These are phyloP conservation scores for Penicillium chermesinum DNA, from an alignment of 495 filamentous ascomycete species.

Conservation along the genomic window DNA sequence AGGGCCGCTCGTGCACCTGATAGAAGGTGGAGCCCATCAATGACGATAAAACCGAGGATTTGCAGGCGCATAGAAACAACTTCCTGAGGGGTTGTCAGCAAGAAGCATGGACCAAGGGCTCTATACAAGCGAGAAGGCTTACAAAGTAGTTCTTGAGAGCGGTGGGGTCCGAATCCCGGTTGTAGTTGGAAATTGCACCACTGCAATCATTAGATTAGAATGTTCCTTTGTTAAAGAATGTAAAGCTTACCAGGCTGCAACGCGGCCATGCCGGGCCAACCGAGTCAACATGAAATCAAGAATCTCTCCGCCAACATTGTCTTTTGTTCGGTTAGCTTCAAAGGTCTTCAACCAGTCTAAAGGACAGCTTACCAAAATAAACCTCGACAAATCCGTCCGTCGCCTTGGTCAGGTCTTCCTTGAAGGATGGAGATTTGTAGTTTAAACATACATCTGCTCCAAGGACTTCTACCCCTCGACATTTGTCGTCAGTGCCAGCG, in stretches of 20 bases:
- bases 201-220: not conserved
- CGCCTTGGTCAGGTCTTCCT: constrained; percentile 49
- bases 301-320: constrained; percentile 67
- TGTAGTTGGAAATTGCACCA: constrained; percentile 1
- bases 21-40: not conserved
- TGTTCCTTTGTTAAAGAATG: not conserved
- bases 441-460: constrained; percentile 65
- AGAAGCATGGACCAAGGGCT: not conserved
- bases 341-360: not conserved
- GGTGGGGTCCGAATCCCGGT: not conserved
- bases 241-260: constrained; percentile 49
- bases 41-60: constrained; percentile 1
- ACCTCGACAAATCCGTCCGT: constrained; percentile 63
- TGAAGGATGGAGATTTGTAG: constrained; percentile 58
- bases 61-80: constrained; percentile 2
- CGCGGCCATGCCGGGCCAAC: constrained; percentile 50
- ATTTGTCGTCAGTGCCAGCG: constrained; percentile 63
- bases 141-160: constrained; percentile 3
- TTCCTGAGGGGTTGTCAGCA: not conserved
- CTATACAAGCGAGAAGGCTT: not conserved
- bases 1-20: not conserved
- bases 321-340: constrained; percentile 15
- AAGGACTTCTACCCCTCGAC: constrained; percentile 54
- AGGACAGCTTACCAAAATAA: constrained; percentile 40
- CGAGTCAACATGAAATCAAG: constrained; percentile 55